phyloP scores from a whole-genome alignment of 2,329 filamentous ascomycete species.

The Hypocrella siamensis region DNA sequence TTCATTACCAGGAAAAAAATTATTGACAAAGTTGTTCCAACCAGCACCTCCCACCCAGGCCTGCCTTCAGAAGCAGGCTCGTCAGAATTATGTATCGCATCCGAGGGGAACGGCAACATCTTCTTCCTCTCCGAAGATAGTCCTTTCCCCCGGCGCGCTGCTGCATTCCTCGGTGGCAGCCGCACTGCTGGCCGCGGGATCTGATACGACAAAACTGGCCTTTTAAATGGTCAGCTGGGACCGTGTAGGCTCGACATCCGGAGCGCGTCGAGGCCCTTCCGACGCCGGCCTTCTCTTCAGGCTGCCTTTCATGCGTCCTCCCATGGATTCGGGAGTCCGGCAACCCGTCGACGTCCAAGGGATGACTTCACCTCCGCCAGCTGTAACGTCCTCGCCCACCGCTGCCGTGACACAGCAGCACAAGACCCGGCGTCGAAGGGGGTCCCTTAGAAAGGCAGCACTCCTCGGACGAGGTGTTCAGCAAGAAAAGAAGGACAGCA shows the following conservation, averaged over 20 bases:
- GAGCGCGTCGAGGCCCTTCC: neutral
- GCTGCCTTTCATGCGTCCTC: neutral
- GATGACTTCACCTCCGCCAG: conserved; percentile 4
- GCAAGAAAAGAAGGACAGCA: conserved; percentile 40
- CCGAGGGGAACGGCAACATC: no score
- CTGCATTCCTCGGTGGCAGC: no score
- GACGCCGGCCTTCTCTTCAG: neutral
- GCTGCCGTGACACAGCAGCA: conserved; percentile 19
- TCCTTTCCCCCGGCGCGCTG: no score
- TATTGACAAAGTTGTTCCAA: no score
- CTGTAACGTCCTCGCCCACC: conserved; percentile 13
- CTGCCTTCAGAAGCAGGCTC: no score
- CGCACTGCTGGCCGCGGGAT: no score
- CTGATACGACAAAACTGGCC: no score
- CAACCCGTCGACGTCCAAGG: neutral
- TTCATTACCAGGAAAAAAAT: no score
- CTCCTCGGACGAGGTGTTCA: conserved; percentile 60
- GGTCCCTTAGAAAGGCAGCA: conserved; percentile 76
- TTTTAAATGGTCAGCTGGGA: neutral
- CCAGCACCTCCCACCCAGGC: no score
- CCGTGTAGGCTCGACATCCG: neutral
- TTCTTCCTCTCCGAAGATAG: no score
- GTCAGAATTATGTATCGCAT: no score
- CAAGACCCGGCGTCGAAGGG: conserved; percentile 54
- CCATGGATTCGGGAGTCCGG: neutral